Conservation (phyloP, 2,329 filamentous ascomycete genomes). For the Paecilomyces niveus region DNA sequence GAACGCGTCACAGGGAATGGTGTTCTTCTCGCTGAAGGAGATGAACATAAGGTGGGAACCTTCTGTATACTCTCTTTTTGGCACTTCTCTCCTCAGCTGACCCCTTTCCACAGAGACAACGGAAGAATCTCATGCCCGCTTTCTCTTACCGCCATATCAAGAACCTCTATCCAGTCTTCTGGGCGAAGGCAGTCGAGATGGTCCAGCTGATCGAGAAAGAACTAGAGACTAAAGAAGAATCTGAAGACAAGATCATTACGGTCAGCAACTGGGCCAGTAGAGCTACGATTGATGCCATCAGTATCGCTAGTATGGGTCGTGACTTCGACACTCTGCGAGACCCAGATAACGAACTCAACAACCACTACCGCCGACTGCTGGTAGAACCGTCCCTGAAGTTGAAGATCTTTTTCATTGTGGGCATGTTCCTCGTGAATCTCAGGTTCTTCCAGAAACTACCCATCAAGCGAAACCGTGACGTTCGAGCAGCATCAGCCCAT, state of each 20-base stretch:
- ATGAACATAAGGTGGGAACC: slow-evolving; percentile 63
- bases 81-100: slow-evolving; percentile 1
- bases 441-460: slow-evolving; percentile 60
- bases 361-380: slow-evolving; percentile 22
- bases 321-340: slow-evolving; percentile 63
- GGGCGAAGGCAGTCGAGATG: slow-evolving; percentile 66
- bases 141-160: slow-evolving; percentile 85
- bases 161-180: slow-evolving; percentile 76
- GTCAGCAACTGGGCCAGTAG: slow-evolving; percentile 58
- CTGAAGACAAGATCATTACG: slow-evolving; percentile 44
- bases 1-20: slow-evolving; percentile 34
- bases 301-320: slow-evolving; percentile 61
- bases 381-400: slow-evolving; percentile 8
- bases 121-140: slow-evolving; percentile 72
- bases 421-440: slow-evolving; percentile 53
- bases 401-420: slow-evolving; percentile 50
- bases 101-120: slow-evolving; percentile 41
- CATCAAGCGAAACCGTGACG: slow-evolving; percentile 60
- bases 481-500: slow-evolving; percentile 48
- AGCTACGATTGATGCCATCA: slow-evolving; percentile 69
- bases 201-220: slow-evolving; percentile 52
- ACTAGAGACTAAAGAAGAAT: slow-evolving; percentile 27
- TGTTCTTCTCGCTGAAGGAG: slow-evolving; percentile 72
- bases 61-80: neutral
- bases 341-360: slow-evolving; percentile 52